Evolutionary conservation across 1,284 basidiomycete species (phyloP).

Genomic region (Sanghuangporus sanghuang): DNA sequence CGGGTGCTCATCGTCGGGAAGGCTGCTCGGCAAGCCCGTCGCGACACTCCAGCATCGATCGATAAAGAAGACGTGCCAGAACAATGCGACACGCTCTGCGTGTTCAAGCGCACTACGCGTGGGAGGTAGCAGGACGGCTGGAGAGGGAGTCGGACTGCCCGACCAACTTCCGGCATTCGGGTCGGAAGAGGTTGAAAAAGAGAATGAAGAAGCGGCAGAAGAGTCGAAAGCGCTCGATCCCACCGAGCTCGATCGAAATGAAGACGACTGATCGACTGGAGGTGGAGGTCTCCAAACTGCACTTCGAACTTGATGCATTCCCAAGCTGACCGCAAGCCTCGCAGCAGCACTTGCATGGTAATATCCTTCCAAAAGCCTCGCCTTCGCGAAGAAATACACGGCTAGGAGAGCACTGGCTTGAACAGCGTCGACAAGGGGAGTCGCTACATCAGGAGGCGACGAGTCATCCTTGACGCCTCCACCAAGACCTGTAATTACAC

Average conservation of each 20-base stretch:
- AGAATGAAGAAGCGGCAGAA: neutral
- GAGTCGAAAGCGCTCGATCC: neutral
- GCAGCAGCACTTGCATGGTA: constrained; percentile 55
- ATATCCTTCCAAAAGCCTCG: constrained; percentile 53
- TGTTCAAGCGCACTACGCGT: constrained; percentile 37
- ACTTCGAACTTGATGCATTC: constrained; percentile 45
- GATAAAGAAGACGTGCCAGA: constrained; percentile 58
- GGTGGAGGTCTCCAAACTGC: constrained; percentile 26
- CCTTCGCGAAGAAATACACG: constrained; percentile 54
- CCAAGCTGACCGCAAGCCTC: constrained; percentile 48
- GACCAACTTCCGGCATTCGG: constrained; percentile 5
- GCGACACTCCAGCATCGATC: constrained; percentile 55
- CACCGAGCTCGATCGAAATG: neutral
- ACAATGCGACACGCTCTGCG: constrained; percentile 44
- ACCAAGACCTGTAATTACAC: neutral
- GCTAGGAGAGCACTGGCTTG: constrained; percentile 57
- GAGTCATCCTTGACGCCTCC: neutral
- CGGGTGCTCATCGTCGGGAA: constrained; percentile 46
- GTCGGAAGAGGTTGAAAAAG: constrained; percentile 16
- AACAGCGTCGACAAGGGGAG: constrained; percentile 44
- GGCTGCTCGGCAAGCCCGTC: constrained; percentile 46
- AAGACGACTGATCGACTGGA: neutral
- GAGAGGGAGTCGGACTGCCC: constrained; percentile 17
- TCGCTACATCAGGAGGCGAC: constrained; percentile 23
- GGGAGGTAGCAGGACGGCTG: constrained; percentile 32